Base-by-base conservation (phyloP, 1,139 yeast species). In the Kluyveromyces sp. region DNA sequence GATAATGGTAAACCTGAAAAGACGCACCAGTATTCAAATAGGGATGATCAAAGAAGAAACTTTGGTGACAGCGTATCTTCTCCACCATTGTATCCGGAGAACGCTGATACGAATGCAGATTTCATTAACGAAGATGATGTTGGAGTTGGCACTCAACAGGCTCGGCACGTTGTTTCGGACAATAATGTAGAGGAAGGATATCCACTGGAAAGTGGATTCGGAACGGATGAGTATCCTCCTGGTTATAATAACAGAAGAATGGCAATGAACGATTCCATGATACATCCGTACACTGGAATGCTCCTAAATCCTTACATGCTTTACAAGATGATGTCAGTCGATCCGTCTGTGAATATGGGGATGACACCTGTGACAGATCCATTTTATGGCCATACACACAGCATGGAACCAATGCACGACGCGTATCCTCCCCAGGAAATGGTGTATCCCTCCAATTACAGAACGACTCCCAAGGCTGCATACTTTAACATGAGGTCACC, bases 361-460 rank as follows among this genome's bases (percentile, higher is more conserved):
- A 6, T 35, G 40, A 33, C 20, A 49, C 9, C 38, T n/a, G 40
- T 32, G 48, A 43, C 15, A 34, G 43, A 38, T 31, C 42, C 36
- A 38, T 40, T 35, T 40, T 42, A 25, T 45, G 42, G 42, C n/a
- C 34, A 38, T 30, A 29, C 38, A 46, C 45, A 29, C 31, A 42
- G 11, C 58, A 56, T 16, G 41, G 49, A 13, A 44, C 43, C 28
- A 54, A 57, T 51, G 46, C 47, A 36, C 47, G 44, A 36, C 38
- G 50, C 22, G n/a, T 31, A 38, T 32, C 49, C 56, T 13, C 51
- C 54, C 11, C 53, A 48, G 18, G 52, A 52, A 30, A 45, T 50
- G 41, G 52, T 55, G 2, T 56, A 48, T 30, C 46, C 63, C 2
- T 54, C 61, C 16, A 51, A 49, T 22, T 49, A 52, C 41, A 55